Base-by-base conservation (phyloP, 345 rosid genomes). In the Salix brachista region DNA sequence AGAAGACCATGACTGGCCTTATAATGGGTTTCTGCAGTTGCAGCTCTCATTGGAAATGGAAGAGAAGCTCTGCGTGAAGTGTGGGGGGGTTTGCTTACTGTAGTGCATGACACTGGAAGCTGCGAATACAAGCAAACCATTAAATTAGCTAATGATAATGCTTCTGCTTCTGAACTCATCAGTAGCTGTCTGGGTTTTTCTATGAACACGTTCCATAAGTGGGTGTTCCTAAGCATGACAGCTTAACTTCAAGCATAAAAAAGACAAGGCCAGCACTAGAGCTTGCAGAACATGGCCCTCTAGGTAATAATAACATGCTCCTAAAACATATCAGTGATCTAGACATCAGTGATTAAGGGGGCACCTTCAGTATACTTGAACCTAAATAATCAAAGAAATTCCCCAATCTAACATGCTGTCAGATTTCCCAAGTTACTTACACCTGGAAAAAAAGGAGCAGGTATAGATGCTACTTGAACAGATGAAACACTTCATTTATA, bases 1-100 rank as follows among this genome's bases (percentile, higher is more conserved):
- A n/a, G 87, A 19, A 83, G 78, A 16, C 73, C 64, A 8, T 18
- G 50, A 17, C 81, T 79, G 14, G 90, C 74, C 41, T 75, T 75
- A 23, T 70, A 72, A n/a, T 84, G 89, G 67, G 82, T 78, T 34
- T 72, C 87, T n/a, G 72, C 13, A 10, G 86, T 79, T 56, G 73
- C 62, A 6, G 82, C 79, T 81, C 56, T 79, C 39, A 71, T 73
- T 41, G 80, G 69, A 71, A 89, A 79, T 39, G 98, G 98, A 70
- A 94, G 92, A 78, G 97, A 92, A 48, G 70, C 88, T 79, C 97
- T 89, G 71, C 96, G 88, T 8, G 88, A 52, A 32, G 84, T 0
- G 7, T 75, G 82, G 41, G 87, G 72, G 56, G 81, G 71, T 75
- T 79, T 88, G 75, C 80, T 81, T 21, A 81, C 78, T 18, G 87